Conservation (phyloP, 768 basidiomycete genomes). For the Lyophyllum shimeji region DNA sequence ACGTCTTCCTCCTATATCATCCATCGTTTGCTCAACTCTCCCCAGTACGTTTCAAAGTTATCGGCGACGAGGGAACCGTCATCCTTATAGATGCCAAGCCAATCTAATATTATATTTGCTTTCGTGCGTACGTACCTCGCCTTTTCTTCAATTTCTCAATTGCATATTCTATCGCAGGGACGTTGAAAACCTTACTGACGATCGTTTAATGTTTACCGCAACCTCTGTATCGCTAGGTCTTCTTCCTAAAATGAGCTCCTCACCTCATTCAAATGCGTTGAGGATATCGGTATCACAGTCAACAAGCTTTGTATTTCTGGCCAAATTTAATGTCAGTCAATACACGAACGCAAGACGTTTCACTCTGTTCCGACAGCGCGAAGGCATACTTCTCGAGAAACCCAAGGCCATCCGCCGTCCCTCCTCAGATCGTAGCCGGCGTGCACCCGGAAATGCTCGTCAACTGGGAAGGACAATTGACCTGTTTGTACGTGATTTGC, state of each 20-base stretch:
- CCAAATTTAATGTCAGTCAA: background rate
- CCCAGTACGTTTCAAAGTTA: slow-evolving; percentile 66
- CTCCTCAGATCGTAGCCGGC: slow-evolving; percentile 1
- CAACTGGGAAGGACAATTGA: slow-evolving; percentile 7
- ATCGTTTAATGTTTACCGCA: background rate
- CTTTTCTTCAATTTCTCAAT: background rate
- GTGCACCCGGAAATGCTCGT: slow-evolving; percentile 12
- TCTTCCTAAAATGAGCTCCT: background rate
- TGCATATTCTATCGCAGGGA: background rate
- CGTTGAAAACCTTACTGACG: background rate
- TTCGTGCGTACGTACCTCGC: background rate
- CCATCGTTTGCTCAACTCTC: slow-evolving; percentile 1
- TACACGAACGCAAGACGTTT: background rate
- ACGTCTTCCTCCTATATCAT: slow-evolving; percentile 21
- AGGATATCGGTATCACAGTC: background rate
- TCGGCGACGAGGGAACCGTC: slow-evolving; percentile 58
- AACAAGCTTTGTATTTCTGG: background rate
- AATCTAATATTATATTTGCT: slow-evolving; percentile 9
- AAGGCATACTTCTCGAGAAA: background rate
- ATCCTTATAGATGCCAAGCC: slow-evolving; percentile 40
- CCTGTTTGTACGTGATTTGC: slow-evolving; percentile 8
- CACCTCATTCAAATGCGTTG: background rate
- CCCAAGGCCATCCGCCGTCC: no score
- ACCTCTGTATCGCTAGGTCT: slow-evolving; percentile 1
- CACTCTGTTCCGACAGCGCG: no score